phyloP scores from a whole-genome alignment of 441 rosid genomes.

The Bocquillonia castaneifolia region DNA sequence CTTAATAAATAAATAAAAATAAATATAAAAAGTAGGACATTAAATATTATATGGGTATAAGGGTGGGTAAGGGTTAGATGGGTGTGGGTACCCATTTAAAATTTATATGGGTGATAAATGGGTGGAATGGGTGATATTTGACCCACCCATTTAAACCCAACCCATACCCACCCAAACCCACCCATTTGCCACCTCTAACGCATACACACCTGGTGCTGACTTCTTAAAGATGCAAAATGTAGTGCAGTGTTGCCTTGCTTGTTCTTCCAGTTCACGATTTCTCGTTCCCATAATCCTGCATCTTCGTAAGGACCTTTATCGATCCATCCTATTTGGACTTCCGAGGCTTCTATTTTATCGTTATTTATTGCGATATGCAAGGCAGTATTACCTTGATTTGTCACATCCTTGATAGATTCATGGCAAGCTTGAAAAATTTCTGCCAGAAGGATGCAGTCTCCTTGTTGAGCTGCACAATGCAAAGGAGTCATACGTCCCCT shows the following conservation, averaged over 20 bases:
- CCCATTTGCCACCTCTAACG: no score
- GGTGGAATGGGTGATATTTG: no score
- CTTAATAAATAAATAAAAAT: no score
- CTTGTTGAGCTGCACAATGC: constrained; percentile 22
- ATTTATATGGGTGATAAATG: no score
- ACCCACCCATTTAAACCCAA: no score
- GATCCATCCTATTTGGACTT: not conserved
- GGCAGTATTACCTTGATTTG: constrained; percentile 23
- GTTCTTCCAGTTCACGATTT: not conserved
- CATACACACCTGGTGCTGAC: no score
- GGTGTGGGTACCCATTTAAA: no score
- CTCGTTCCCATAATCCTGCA: not conserved
- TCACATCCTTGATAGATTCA: constrained; percentile 23
- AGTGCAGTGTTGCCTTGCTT: not conserved
- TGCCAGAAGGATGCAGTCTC: constrained; percentile 20
- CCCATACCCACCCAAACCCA: no score
- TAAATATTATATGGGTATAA: no score
- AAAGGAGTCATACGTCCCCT: constrained; percentile 31
- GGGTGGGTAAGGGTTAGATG: no score
- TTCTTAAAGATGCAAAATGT: no score
- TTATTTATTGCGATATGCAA: constrained; percentile 17
- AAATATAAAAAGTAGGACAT: no score
- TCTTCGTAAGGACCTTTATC: not conserved
- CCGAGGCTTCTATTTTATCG: not conserved
- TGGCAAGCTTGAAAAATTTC: constrained; percentile 24